Evolutionary conservation across 768 basidiomycete species (phyloP).

Genomic region (Mycena haematopus): DNA sequence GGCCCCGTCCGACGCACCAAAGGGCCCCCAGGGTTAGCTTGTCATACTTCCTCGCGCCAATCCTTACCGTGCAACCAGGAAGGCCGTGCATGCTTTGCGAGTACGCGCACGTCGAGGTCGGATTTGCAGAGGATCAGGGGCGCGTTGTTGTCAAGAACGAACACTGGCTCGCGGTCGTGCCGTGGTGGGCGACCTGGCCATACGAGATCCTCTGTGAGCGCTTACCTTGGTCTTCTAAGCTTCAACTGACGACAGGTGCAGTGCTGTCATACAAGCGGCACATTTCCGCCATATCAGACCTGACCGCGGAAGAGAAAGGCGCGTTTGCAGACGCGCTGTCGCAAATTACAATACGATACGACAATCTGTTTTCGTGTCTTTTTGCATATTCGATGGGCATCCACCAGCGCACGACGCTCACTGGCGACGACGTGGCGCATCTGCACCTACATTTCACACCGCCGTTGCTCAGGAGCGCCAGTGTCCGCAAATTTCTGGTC

Average conservation of each 20-base stretch:
- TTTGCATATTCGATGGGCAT: constrained; percentile 97
- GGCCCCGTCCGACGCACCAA: constrained; percentile 55
- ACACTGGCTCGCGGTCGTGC: constrained; percentile 85
- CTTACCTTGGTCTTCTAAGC: neutral
- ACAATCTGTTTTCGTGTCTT: constrained; percentile 82
- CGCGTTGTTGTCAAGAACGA: constrained; percentile 76
- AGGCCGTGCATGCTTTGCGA: constrained; percentile 79
- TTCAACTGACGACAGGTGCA: constrained; percentile 35
- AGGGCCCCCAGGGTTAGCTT: constrained; percentile 52
- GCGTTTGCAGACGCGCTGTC: constrained; percentile 75
- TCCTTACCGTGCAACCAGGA: constrained; percentile 38
- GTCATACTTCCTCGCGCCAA: neutral
- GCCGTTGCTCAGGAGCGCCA: constrained; percentile 82
- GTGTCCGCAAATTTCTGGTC: constrained; percentile 87
- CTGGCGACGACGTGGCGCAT: constrained; percentile 67
- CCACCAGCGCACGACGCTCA: constrained; percentile 79
- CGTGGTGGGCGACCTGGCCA: constrained; percentile 97
- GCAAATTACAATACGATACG: constrained; percentile 69
- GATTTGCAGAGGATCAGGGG: constrained; percentile 46
- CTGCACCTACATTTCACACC: constrained; percentile 89
- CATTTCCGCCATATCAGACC: constrained; percentile 69
- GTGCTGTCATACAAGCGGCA: constrained; percentile 83
- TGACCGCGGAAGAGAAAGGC: constrained; percentile 64
- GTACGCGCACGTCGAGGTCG: constrained; percentile 73
- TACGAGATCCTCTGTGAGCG: constrained; percentile 78